Evolutionary conservation across 768 basidiomycete genomes (phyloP).

Genomic region (Boletus coccyginus): DNA sequence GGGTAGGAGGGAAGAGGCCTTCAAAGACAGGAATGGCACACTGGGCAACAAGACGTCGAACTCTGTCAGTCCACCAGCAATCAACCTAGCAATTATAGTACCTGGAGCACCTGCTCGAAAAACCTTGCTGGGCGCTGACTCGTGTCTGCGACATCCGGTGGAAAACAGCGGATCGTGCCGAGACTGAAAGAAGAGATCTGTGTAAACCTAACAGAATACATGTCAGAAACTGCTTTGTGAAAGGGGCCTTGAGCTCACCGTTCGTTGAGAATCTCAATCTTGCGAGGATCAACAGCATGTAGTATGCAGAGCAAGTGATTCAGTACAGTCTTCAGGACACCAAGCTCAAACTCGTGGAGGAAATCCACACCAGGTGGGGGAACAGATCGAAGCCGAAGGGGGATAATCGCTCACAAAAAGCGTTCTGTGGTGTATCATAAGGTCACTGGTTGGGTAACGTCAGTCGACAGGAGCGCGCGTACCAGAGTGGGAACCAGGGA

Average conservation of each 20-base stretch:
- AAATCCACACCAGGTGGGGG: neutral
- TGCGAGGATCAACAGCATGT: neutral
- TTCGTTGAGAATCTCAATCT: neutral
- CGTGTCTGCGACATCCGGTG: no score
- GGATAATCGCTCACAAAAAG: neutral
- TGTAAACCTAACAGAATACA: neutral
- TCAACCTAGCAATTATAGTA: no score
- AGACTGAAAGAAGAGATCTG: neutral
- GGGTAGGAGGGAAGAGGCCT: neutral
- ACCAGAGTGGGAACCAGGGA: neutral
- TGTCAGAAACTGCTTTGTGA: neutral
- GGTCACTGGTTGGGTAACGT: no score
- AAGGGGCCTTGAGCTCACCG: neutral
- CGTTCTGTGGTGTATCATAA: neutral
- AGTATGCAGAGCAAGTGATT: neutral
- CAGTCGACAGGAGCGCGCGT: neutral
- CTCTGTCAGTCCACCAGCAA: no score
- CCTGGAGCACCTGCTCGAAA: no score
- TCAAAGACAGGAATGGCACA: neutral
- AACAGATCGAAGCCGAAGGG: neutral
- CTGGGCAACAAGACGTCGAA: no score
- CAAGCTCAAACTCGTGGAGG: neutral
- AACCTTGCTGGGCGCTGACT: no score
- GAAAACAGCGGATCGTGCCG: no score
- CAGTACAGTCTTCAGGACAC: neutral